Evolutionary conservation across 2,329 filamentous ascomycete species (phyloP).

Genomic region (Fonsecaea multimorphosa): DNA sequence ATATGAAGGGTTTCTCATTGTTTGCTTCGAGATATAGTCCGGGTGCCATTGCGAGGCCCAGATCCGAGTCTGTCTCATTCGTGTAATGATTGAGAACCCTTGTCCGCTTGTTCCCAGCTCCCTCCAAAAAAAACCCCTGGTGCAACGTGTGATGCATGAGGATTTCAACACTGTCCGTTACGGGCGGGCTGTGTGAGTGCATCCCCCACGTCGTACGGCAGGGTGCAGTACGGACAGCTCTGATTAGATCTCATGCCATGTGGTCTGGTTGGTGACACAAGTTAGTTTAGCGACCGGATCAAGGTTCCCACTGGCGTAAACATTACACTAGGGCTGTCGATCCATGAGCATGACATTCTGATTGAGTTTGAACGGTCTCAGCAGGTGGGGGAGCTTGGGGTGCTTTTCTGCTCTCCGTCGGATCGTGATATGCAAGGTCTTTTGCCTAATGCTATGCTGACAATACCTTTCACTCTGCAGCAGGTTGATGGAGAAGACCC

Average conservation of each 20-base stretch:
- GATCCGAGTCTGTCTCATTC: background rate
- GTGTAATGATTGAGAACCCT: conserved; percentile 4
- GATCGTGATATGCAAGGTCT: conserved; percentile 12
- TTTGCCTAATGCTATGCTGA: conserved; percentile 7
- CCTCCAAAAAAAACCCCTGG: background rate
- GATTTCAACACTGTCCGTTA: background rate
- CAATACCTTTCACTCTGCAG: background rate
- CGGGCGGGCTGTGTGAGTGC: conserved; percentile 8
- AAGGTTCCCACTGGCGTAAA: background rate
- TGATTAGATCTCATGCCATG: background rate
- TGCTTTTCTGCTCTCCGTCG: background rate
- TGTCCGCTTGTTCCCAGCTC: background rate
- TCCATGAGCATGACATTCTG: conserved; percentile 4
- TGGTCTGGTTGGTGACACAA: background rate
- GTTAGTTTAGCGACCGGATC: background rate
- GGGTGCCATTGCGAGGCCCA: background rate
- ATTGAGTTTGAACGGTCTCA: conserved; percentile 10
- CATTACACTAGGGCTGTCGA: background rate
- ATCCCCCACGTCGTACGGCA: background rate
- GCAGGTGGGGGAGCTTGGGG: background rate
- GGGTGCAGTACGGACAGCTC: background rate
- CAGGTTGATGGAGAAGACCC: background rate
- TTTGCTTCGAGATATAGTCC: conserved; percentile 10
- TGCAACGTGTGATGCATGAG: conserved; percentile 2
- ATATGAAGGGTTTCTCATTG: background rate